Evolutionary conservation across 2,329 filamentous ascomycete species (phyloP).

Genomic region (Coleophoma crateriformis): DNA sequence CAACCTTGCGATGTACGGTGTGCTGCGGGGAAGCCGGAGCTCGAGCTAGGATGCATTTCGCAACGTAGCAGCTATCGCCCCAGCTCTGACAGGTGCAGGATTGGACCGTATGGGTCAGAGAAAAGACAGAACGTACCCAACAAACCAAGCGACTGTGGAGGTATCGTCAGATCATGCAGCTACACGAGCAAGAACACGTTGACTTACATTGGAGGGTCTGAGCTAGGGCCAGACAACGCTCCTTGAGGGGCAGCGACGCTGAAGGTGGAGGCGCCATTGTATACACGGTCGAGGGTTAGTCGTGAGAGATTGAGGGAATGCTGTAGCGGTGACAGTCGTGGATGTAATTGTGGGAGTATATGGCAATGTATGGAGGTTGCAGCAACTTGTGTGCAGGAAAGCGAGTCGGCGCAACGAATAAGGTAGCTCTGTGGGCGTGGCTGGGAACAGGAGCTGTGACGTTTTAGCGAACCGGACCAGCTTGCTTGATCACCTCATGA

Average conservation of each 20-base stretch:
- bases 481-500: no score
- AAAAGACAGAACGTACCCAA: slow-evolving; percentile 55
- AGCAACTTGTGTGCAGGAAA: no score
- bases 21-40: slow-evolving; percentile 11
- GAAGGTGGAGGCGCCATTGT: slow-evolving; percentile 28
- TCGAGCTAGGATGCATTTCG: slow-evolving; percentile 7
- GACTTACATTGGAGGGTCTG: slow-evolving; percentile 87
- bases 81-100: slow-evolving; percentile 3
- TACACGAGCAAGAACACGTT: slow-evolving; percentile 22
- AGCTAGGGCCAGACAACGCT: slow-evolving; percentile 68
- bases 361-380: no score
- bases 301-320: no score
- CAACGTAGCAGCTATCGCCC: slow-evolving; percentile 2
- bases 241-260: slow-evolving; percentile 23
- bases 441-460: no score
- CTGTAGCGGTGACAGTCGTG: no score
- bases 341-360: no score
- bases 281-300: background rate
- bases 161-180: slow-evolving; percentile 18
- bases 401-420: no score
- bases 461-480: no score
- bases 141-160: slow-evolving; percentile 67
- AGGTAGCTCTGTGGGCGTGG: no score
- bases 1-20: slow-evolving; percentile 7
- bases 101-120: slow-evolving; percentile 1